Evolutionary conservation across 2,329 filamentous ascomycete species (phyloP).

Genomic region (Epichloe aotearoae): DNA sequence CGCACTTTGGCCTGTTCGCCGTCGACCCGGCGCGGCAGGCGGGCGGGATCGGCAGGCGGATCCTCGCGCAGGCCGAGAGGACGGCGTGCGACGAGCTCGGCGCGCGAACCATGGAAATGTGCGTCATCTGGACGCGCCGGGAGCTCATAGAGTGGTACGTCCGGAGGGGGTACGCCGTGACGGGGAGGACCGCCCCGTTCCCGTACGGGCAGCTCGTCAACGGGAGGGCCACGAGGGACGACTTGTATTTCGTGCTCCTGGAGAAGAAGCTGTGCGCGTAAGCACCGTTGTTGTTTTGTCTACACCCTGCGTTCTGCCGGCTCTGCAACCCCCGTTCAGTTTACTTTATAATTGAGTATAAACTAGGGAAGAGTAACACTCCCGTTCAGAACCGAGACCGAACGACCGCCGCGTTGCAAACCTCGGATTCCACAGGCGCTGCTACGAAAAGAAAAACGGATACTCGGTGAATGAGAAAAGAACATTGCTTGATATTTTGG

Average conservation of each 20-base stretch:
- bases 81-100: constrained; percentile 22
- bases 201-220: constrained; percentile 26
- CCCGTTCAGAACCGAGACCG: too few relatives aligned
- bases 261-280: constrained; percentile 21
- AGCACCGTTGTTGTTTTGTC: too few relatives aligned
- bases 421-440: too few relatives aligned
- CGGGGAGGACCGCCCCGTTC: constrained; percentile 27
- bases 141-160: constrained; percentile 35
- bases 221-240: constrained; percentile 25
- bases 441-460: too few relatives aligned
- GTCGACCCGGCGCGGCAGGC: constrained; percentile 29
- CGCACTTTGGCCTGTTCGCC: constrained; percentile 36
- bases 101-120: constrained; percentile 26
- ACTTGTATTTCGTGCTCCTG: constrained; percentile 29
- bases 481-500: too few relatives aligned
- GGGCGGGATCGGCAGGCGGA: constrained; percentile 28
- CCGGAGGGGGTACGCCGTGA: constrained; percentile 27
- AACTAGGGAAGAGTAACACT: too few relatives aligned
- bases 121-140: constrained; percentile 27
- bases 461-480: too few relatives aligned
- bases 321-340: too few relatives aligned
- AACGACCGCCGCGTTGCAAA: too few relatives aligned
- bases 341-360: too few relatives aligned
- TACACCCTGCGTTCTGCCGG: too few relatives aligned
- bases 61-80: constrained; percentile 28